phyloP scores from a whole-genome alignment of 78 protist genomes.

The Diacronema lutheri region DNA sequence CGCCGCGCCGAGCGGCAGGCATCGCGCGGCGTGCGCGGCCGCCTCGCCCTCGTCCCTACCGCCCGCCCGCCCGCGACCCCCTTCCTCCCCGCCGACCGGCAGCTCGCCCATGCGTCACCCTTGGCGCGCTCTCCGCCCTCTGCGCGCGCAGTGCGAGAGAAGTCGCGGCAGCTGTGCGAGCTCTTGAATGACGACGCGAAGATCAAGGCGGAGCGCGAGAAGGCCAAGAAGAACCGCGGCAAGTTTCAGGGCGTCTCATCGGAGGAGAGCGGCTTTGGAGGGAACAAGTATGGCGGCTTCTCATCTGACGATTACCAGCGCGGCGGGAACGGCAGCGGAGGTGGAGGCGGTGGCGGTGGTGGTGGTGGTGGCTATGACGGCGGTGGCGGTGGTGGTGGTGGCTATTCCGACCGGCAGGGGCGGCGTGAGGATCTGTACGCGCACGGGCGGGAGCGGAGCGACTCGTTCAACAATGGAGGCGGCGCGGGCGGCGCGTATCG shows the following conservation, averaged over 20 bases:
- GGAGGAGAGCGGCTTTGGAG: not conserved
- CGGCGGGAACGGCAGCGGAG: not conserved
- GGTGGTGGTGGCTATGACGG: not conserved
- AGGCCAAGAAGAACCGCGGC: slow-evolving; percentile 2
- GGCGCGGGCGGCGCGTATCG: not conserved
- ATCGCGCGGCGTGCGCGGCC: not conserved
- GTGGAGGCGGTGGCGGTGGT: not conserved
- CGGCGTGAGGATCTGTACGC: not conserved
- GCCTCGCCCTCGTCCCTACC: too few relatives aligned
- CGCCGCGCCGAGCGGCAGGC: not conserved
- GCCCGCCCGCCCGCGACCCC: too few relatives aligned
- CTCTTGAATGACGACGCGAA: not conserved
- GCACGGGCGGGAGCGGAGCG: too few relatives aligned
- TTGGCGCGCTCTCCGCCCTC: too few relatives aligned
- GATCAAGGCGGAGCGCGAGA: slow-evolving; percentile 18
- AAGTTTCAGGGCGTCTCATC: not conserved
- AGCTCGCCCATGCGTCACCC: too few relatives aligned
- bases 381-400: not conserved
- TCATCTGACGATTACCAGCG: not conserved
- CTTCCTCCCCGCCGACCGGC: too few relatives aligned
- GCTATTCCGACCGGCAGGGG: not conserved
- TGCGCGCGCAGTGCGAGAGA: not conserved
- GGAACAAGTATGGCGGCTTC: slow-evolving; percentile 1
- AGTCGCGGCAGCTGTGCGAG: not conserved
- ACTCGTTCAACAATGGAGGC: too few relatives aligned